Base-by-base conservation (phyloP, 1,284 basidiomycete species). In the Ustilago cynodontis region DNA sequence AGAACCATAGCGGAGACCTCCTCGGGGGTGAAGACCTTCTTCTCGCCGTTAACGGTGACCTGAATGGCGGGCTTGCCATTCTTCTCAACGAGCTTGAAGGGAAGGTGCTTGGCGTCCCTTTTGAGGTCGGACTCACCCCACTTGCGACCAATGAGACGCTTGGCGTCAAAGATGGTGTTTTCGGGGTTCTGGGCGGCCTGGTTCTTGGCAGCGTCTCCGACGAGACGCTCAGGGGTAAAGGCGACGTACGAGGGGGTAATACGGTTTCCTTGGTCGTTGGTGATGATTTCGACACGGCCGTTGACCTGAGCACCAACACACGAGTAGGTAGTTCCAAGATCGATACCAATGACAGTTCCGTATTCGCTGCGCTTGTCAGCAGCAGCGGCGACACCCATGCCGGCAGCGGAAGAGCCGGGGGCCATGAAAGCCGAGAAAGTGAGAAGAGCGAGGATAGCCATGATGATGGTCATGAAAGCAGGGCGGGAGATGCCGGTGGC, bases 1-100 rank as follows among this genome's bases (percentile, higher is more conserved):
- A 98, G 88, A 83, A 99, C 91, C 96, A 98, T 99, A 66, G 95
- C 94, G 64, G 91, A 93, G 81, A 95, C 90, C 88, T 95, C 94
- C 87, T 95, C 93, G 1, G 94, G 92, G 49, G 86, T 86, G 74
- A 87, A 87, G 29, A 81, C 72, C 69, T 81, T 81, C 60, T 79
- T 71, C 18, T 81, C 66, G 53, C 81, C 84, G 31, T 77, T 79
- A 50, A 84, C 80, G 47, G 71, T 65, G 54, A 86, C 82, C 74
- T 85, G 75, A 60, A 86, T 86, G 29, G 82, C 84, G n/a, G 85
- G 82, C 81, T 85, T 85, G 51, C 82, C 82, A 33, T 72, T 77
- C 77, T 85, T 84, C 65, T 86, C 84, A 39, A 86, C 82, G 78
- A 98, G 78, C 72, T 85, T 79, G 81, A 86, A 86, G 62, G 85